Conservation (phyloP, 495 filamentous ascomycete genomes). For the Aspergillus panamensis region DNA sequence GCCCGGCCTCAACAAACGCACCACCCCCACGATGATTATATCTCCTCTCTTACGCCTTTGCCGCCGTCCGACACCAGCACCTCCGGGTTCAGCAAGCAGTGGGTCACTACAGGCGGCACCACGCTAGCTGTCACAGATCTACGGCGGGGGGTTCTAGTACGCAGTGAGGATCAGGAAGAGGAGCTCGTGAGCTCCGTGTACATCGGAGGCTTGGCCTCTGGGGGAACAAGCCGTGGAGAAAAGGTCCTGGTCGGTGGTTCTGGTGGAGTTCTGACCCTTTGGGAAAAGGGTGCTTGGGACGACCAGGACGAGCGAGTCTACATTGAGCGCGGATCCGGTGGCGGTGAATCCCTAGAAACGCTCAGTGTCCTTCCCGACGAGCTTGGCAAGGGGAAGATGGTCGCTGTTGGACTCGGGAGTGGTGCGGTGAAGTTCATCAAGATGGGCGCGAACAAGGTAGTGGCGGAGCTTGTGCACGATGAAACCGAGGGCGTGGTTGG, state of each 20-base stretch:
- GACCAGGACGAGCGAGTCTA: slow-evolving; percentile 87
- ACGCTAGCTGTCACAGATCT: slow-evolving; percentile 88
- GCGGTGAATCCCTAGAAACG: slow-evolving; percentile 68
- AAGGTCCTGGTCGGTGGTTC: slow-evolving; percentile 78
- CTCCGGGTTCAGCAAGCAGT: slow-evolving; percentile 85
- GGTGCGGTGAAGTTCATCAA: slow-evolving; percentile 56
- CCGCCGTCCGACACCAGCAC: slow-evolving; percentile 73
- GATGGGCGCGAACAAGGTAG: slow-evolving; percentile 56
- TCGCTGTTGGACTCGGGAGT: slow-evolving; percentile 73
- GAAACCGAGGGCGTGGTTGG: slow-evolving; percentile 78
- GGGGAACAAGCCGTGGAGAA: slow-evolving; percentile 61
- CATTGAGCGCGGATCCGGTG: slow-evolving; percentile 53
- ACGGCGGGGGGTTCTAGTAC: slow-evolving; percentile 73
- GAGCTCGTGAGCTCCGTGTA: slow-evolving; percentile 78
- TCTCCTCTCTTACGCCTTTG: slow-evolving; percentile 82
- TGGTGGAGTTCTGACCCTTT: slow-evolving; percentile 78
- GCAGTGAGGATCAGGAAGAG: slow-evolving; percentile 90
- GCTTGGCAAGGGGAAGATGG: slow-evolving; percentile 62
- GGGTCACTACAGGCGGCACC: slow-evolving; percentile 85
- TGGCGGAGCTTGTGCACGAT: slow-evolving; percentile 66
- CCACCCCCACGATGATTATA: slow-evolving; percentile 86
- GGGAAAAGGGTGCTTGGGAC: slow-evolving; percentile 92
- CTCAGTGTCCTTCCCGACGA: slow-evolving; percentile 63
- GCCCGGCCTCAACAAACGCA: slow-evolving; percentile 71
- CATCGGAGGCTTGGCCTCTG: slow-evolving; percentile 62